phyloP scores from a whole-genome alignment of 805 yeast species.

The Candida maesae region DNA sequence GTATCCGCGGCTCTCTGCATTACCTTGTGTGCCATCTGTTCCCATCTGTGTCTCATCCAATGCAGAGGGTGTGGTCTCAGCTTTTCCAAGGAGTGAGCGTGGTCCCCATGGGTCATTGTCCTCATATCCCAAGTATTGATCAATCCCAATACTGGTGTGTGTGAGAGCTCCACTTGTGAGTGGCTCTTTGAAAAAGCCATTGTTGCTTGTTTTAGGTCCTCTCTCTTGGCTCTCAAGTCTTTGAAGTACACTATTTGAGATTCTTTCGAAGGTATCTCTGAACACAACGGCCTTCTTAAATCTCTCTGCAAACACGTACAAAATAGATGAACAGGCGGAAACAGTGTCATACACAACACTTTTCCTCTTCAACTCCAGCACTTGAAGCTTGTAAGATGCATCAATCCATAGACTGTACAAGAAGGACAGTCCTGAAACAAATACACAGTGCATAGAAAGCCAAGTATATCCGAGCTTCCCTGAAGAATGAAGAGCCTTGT shows the following conservation, averaged over 20 bases:
- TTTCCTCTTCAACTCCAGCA: constrained; percentile 26
- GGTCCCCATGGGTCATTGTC: constrained; percentile 1
- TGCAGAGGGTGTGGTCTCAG: background rate
- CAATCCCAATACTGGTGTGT: constrained; percentile 17
- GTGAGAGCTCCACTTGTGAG: constrained; percentile 6
- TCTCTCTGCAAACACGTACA: constrained; percentile 30
- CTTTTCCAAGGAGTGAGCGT: background rate
- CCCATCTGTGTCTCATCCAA: background rate
- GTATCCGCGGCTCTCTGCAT: background rate
- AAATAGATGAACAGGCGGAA: constrained; percentile 28
- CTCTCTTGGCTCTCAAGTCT: constrained; percentile 11
- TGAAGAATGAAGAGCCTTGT: constrained; percentile 26
- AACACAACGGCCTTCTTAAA: constrained; percentile 27
- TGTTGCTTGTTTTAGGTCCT: background rate
- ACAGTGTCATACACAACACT: constrained; percentile 29
- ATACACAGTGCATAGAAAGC: constrained; percentile 31
- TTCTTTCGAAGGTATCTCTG: constrained; percentile 29
- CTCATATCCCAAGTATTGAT: constrained; percentile 15
- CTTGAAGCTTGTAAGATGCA: constrained; percentile 12
- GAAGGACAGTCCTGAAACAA: constrained; percentile 31
- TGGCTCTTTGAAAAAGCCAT: background rate
- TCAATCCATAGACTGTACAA: constrained; percentile 33
- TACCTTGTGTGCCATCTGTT: background rate
- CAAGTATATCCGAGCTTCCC: constrained; percentile 29
- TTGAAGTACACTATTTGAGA: constrained; percentile 21